Conservation (phyloP, 805 yeast genomes). For the Tetrapisispora pingtungensis region DNA sequence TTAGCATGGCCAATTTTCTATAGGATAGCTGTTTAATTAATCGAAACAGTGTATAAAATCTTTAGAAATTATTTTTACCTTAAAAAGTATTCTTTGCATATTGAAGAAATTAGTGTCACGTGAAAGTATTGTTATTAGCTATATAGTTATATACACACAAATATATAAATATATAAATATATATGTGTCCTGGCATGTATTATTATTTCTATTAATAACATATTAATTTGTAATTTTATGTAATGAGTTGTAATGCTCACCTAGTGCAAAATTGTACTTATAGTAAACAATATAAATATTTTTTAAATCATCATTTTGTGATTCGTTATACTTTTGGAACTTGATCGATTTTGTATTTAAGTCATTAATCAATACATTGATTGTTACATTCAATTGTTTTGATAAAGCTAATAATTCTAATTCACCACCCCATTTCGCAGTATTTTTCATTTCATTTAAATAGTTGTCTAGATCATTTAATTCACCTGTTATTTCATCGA, state of each 20-base stretch:
- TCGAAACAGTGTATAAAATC: too few species aligned
- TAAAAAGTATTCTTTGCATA: neutral
- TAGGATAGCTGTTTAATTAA: too few species aligned
- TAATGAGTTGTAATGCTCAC: constrained; percentile 89
- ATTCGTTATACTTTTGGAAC: constrained; percentile 45
- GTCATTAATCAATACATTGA: constrained; percentile 72
- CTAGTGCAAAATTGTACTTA: constrained; percentile 77
- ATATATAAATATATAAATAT: neutral
- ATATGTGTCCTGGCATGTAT: too few species aligned
- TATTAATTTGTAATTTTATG: constrained; percentile 30
- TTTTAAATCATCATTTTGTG: constrained; percentile 28
- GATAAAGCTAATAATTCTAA: constrained; percentile 80
- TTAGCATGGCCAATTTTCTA: too few species aligned
- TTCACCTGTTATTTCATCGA: constrained; percentile 65
- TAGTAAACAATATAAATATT: constrained; percentile 62
- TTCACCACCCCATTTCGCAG: constrained; percentile 96
- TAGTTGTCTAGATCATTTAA: constrained; percentile 60
- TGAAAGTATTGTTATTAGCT: neutral
- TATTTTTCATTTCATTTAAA: constrained; percentile 53
- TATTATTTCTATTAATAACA: too few species aligned
- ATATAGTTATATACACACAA: neutral
- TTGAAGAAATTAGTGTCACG: neutral
- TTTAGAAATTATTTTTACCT: too few species aligned
- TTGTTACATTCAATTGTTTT: constrained; percentile 57
- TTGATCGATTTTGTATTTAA: constrained; percentile 22